Base-by-base conservation (phyloP, 2,329 filamentous ascomycete genomes). In the Aotearoamyces nothofagi region DNA sequence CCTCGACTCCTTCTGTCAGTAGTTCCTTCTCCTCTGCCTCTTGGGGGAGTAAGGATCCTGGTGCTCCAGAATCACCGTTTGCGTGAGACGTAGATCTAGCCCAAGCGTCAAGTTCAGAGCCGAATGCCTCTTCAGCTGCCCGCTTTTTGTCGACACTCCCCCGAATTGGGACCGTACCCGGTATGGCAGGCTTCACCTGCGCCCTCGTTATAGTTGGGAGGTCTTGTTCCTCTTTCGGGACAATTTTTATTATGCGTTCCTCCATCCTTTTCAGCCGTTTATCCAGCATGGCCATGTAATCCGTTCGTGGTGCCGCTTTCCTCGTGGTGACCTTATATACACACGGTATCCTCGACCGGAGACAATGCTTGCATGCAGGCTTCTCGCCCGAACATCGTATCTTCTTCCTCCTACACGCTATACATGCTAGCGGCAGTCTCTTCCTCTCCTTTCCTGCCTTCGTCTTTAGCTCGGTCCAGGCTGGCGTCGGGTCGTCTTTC, bases 261-360 rank as follows among this genome's bases (percentile, higher is more conserved):
- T 98, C 90, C 90, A 96, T 96, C 33, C 87, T 68, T 60, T 92
- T 94, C 40, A 96, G 54, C 30, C 90, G 70, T 56, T 93, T 94
- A 56, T 96, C 90, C 43, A 96, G 59, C 84, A 96, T 96, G 23
- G 86, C 84, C 90, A 96, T 96, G 54, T 96, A 96, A 54, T 96
- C 90, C 11, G 90, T 96, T 29, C 90, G 69, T 3, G 90, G 90
- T 3, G 86, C 84, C 2, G 87, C 84, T 53, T 96, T 96, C 35
- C 90, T 69, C 4, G 86, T 84, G 0, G 86, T 96, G 34, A 93
- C 83, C 49, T 96, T 96, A 64, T 96, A 98, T 4, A 96, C 86
- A 50, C 90, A 98, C 2, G 87, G 87, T 42, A 92, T 92, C 24
- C 87, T 72, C 29, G 87, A 92, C 32, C 86, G 72, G 34, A 92